Evolutionary conservation across 345 rosid species (phyloP).

Genomic region (sweet orange (Citrus sinensis)): DNA sequence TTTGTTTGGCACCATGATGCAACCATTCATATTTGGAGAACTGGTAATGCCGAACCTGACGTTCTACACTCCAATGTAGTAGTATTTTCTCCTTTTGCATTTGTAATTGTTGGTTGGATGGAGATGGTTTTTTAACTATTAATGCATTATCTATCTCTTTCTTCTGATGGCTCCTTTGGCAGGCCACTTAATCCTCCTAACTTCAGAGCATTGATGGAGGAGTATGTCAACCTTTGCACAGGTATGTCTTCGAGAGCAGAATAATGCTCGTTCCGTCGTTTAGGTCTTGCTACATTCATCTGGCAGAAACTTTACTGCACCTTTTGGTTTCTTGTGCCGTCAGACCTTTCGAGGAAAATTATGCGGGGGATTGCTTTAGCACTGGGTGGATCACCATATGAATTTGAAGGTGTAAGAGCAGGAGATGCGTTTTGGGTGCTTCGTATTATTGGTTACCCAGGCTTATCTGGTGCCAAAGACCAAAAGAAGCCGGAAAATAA

Average conservation of each 20-base stretch:
- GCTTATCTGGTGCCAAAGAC: conserved; percentile 30
- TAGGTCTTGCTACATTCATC: background rate
- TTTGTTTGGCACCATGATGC: background rate
- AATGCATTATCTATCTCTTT: conserved; percentile 1
- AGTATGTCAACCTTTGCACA: conserved; percentile 65
- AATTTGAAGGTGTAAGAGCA: conserved; percentile 67
- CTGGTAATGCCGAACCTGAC: background rate
- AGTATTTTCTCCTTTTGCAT: background rate
- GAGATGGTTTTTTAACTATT: background rate
- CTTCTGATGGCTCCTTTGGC: conserved; percentile 10
- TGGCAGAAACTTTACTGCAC: background rate
- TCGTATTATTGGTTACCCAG: conserved; percentile 84
- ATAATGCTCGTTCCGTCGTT: background rate
- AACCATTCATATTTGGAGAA: background rate
- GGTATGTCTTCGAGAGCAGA: conserved; percentile 30
- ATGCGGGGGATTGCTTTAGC: conserved; percentile 75
- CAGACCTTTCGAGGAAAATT: conserved; percentile 78
- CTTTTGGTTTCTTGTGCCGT: conserved; percentile 5
- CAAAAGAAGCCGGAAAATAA: conserved; percentile 40
- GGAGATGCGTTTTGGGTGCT: conserved; percentile 89
- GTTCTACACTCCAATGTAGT: background rate
- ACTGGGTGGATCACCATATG: conserved; percentile 59
- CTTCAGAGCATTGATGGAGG: conserved; percentile 61
- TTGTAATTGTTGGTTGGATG: background rate
- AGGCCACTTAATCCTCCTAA: conserved; percentile 69